Evolutionary conservation across 2,329 filamentous ascomycete species (phyloP), one percentile per base, ranked within the genome.

Genomic region (Cercospora zeae-maydis): DNA sequence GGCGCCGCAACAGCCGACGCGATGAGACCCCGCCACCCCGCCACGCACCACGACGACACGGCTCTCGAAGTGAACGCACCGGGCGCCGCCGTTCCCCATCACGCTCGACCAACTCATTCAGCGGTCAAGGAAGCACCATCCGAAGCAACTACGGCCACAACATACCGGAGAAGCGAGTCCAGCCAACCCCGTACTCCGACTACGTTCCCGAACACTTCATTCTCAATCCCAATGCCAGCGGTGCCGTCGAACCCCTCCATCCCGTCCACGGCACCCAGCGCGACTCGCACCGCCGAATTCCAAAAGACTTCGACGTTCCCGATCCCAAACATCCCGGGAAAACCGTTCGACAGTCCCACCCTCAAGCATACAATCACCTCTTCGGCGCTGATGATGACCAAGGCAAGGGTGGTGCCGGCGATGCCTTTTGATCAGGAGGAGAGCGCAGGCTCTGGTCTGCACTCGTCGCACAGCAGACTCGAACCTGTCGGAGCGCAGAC

Each of bases 311-410:
- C 58, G 36, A 61, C 59, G 52, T 55, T 19, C 55, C 60, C 14
- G 64, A 67, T 56, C 66, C 61, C 51, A 61, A 30, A 13, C 59
- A 59, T 14, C 65, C 66, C 13, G 65, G 67, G 30, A 51, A 63
- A 14, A 57, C 30, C 56, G 58, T 60, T 30, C 61, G 63, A 31
- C 33, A 64, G 16, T 37, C 52, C 9, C 42, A 63, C 16, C 63
- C 52, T 19, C 54, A 62, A 30, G 34, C 61, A 37, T 67, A 63
- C 65, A 64, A 65, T 31, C 51, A 69, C 54, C 62, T 69, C 59
- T 69, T 62, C 24, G 67, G 67, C 24, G 65, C 52, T 16, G 52
- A 67, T 37, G 65, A 67, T 47, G 65, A 68, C 60, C 64, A 36
- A 16, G 33, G 33, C 14, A 56, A 5, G 24, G 31, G 33, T 14